A percentile compares a stretch with the other conserved stretches of the same genome.
phyloP scores from a whole-genome alignment of 176 grass and related monocot genomes.

The Urochloa ruziziensis region DNA sequence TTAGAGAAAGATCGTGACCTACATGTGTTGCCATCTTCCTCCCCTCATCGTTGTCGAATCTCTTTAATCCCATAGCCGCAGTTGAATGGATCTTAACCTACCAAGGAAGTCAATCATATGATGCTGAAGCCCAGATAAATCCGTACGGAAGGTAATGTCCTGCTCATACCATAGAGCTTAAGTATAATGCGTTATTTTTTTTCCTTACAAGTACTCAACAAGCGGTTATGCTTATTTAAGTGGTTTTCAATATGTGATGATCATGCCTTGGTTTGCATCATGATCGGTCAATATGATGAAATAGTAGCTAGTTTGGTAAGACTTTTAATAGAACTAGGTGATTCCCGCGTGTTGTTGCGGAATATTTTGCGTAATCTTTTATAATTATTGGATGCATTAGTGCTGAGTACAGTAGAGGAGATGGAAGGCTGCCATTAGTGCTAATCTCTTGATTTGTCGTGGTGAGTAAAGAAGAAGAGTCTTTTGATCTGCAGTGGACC shows the following conservation, averaged over 20 bases:
- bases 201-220: not conserved
- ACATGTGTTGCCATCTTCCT: not conserved
- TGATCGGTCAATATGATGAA: not conserved
- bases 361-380: too few relatives aligned
- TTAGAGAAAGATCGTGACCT: not conserved
- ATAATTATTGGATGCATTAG: too few relatives aligned
- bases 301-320: not conserved
- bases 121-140: not conserved
- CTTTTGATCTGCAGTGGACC: too few relatives aligned
- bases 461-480: too few relatives aligned
- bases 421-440: too few relatives aligned
- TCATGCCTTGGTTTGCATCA: not conserved
- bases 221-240: too few relatives aligned
- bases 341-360: too few relatives aligned
- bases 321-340: too few relatives aligned
- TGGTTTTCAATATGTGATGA: too few relatives aligned
- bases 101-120: constrained; percentile 17
- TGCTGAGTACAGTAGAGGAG: too few relatives aligned
- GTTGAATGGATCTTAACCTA: constrained; percentile 34
- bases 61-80: not conserved
- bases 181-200: not conserved
- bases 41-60: constrained; percentile 30
- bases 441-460: too few relatives aligned
- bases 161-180: not conserved
- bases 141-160: not conserved